A percentile compares a stretch with the other conserved stretches of the same genome.
Evolutionary conservation across 192 early-diverging fungal genomes (phyloP).

Genomic region (Entophlyctis luteolus): DNA sequence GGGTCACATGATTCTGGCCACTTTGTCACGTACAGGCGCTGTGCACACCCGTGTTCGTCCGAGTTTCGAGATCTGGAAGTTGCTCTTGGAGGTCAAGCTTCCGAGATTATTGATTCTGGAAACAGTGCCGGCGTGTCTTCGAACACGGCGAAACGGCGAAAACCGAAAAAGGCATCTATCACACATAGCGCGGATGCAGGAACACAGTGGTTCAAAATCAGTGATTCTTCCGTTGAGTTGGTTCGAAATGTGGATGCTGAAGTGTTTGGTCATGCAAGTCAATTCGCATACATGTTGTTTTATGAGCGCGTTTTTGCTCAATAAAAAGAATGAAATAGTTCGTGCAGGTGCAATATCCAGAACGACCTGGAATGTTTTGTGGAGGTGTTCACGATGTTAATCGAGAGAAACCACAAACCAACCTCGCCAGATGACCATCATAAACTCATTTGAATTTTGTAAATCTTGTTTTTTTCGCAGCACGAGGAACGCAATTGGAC

Average conservation of each 20-base stretch:
- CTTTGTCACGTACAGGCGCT: constrained; percentile 77
- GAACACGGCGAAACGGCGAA: constrained; percentile 2
- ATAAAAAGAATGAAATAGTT: too few relatives aligned
- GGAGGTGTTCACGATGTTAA: too few relatives aligned
- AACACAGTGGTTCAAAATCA: constrained; percentile 68
- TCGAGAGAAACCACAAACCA: too few relatives aligned
- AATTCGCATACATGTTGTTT: constrained; percentile 53
- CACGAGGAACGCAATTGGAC: too few relatives aligned
- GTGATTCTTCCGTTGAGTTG: constrained; percentile 51
- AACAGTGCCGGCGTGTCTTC: neutral
- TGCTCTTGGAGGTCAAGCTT: neutral
- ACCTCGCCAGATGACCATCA: too few relatives aligned
- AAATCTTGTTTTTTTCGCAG: too few relatives aligned
- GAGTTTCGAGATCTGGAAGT: constrained; percentile 4
- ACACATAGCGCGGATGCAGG: neutral
- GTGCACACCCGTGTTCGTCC: constrained; percentile 26
- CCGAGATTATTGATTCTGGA: neutral
- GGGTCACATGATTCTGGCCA: constrained; percentile 87
- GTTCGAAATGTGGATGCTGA: constrained; percentile 40
- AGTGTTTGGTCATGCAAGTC: constrained; percentile 40
- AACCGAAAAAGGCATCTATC: neutral
- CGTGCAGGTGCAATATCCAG: too few relatives aligned
- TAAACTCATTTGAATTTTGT: too few relatives aligned
- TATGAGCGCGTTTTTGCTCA: constrained; percentile 42
- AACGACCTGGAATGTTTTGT: too few relatives aligned